Base-by-base conservation (phyloP, 768 basidiomycete species). In the Paxillus rubicundulus region DNA sequence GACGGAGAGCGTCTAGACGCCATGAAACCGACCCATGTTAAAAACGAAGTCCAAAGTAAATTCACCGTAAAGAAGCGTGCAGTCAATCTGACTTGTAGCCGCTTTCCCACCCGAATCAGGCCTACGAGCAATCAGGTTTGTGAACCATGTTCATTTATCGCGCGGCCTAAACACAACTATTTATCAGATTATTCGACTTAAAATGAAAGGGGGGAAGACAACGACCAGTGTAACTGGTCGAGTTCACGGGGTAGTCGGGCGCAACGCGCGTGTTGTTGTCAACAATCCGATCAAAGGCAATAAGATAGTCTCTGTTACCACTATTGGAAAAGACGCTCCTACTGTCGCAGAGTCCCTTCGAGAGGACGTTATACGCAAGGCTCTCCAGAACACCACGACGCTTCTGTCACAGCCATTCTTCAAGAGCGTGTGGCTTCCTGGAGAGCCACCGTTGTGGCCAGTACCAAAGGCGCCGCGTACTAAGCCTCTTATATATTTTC, bases 331-430 rank as follows among this genome's bases (percentile, higher is more conserved):
- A 27, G 82, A 78, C 48, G 71, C 69, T 27, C 78, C 76, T 0
- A 89, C 86, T 2, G 70, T 57, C 16, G 85, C 87, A 3, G 85
- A 88, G 49, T 47, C 57, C 2, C 3, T 16, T 17, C 67, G 70
- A 5, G 54, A 59, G 14, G 44, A 17, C 6, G 32, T 69, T 39
- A 52, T 73, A 12, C 64, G 67, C 37, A 2, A 28, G 7, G 49
- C 56, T 0, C 28, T 74, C 9, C 66, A 69, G 27, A 9, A 41
- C 4, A 17, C 1, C 9, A 46, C 56, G 1, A 51, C 37, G 1
- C 55, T 72, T 32, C 20, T 64, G 14, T 50, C 53, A 2, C 55
- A 59, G 20, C 61, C 64, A 0, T 69, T 70, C 39, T 65, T 72
- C 30, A 58, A 33, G 5, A 49, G 54, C 9, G 57, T 75, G 30